Conservation (phyloP, 2,329 filamentous ascomycete genomes). For the Pleoardoris graminearum region DNA sequence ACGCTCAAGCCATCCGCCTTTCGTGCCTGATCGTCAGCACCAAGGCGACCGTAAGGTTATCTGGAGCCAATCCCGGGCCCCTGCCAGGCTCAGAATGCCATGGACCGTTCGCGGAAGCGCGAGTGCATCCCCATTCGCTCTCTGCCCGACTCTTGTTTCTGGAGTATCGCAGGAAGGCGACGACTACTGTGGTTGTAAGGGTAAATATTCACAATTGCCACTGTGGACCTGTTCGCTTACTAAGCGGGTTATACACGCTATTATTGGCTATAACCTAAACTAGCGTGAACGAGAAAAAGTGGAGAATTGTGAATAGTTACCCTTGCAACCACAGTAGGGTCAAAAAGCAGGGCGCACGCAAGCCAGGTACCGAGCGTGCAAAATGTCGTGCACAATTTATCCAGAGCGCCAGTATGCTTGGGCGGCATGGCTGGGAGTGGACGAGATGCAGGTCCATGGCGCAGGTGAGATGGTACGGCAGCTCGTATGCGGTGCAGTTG, state of each 20-base stretch:
- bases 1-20: slow-evolving; percentile 4
- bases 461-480: neutral
- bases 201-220: no score
- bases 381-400: slow-evolving; percentile 3
- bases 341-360: neutral
- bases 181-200: no score
- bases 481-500: neutral
- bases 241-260: no score
- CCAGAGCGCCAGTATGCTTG: neutral
- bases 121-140: slow-evolving; percentile 4
- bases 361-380: neutral
- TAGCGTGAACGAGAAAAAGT: no score
- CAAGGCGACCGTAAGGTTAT: neutral
- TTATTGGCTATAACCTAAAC: no score
- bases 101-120: neutral
- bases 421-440: neutral
- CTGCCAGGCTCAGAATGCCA: neutral
- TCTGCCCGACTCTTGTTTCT: neutral
- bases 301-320: no score
- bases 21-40: slow-evolving; percentile 6
- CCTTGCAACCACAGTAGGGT: no score
- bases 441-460: neutral
- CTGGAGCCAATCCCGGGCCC: neutral
- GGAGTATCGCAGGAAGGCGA: neutral
- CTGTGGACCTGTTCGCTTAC: no score